Evolutionary conservation across 192 early-diverging fungal species (phyloP), one percentile per base, ranked within the genome.

Genomic region (Paraglomus occultum): DNA sequence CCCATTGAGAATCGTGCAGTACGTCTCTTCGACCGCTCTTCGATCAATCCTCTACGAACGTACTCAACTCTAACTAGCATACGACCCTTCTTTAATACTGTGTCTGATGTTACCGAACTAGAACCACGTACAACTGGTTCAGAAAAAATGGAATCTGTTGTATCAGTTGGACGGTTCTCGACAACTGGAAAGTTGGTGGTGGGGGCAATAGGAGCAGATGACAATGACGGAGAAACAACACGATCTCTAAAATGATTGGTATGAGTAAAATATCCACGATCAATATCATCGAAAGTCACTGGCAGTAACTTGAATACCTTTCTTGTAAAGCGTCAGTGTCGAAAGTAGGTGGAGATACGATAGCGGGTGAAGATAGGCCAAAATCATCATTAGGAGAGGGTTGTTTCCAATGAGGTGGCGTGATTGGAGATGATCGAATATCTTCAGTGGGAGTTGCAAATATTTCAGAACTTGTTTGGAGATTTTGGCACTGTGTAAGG

Each of bases 391-490:
- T 50, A 6, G 5, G 18, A 8, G 8, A 49, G 8, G 20, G 38
- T 18, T 1, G 64, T 18, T 11, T 6, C 6, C 50, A 11, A n/a
- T 49, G 39, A 42, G 49, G 50, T 39, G 64, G 64, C 20, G 64
- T 42, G 22, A 17, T 39, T 42, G 64, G 49, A 42, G 2, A 50
- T 17, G 38, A 15, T 12, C 12, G 14, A 1, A 40, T 11, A 1
- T 51, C 20, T 38, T 66, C 64, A 39, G 8, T 51, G 9, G 64
- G 64, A 20, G 64, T 66, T 14, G 39, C 18, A 66, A 66, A 66
- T 38, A 49, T 23, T 15, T 66, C 49, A 31, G 31, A 31, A 31
- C 3, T 31, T n/a, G n/a, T 14, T 3, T 8, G 15, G 5, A 51
- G 40, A 11, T 2, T 51, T 38, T 22, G 8, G 39, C 8, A 8